Base-by-base conservation (phyloP, 768 basidiomycete species). In the Phlegmacium glaucopus region DNA sequence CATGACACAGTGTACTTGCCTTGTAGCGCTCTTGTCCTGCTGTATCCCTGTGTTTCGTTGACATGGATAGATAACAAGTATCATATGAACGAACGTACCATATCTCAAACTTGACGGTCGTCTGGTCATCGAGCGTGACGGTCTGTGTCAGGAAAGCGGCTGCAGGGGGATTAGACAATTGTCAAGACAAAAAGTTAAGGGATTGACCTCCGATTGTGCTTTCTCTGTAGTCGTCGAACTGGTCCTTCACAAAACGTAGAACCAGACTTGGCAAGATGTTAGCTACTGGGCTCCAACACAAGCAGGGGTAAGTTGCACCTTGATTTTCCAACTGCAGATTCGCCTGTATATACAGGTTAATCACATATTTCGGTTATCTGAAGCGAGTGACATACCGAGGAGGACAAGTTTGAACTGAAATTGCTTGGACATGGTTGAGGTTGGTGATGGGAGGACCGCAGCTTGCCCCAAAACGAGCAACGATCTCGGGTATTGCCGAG, bases 141-240 rank as follows among this genome's bases (percentile, higher is more conserved):
- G 94, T 96, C 68, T 98, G 95, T n/a, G 96, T 97, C 55, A 99
- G 69, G 78, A 99, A 99, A 29, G 95, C 95, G 50, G 95, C 95
- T 92, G 59, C 18, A 35, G 58, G 57, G 58, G 56, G 44, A 42
- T 58, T 44, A 56, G 56, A 51, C 32, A 55, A 34, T 34, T 8
- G 15, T 37, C 18, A 26, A 29, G 32, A n/a, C 7, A 12, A 17
- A n/a, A 39, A 45, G 17, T n/a, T 54, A n/a, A 34, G 59, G 48
- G 53, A 45, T 67, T 42, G 18, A 86, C 91, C 89, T 63, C 92
- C 91, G 56, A 94, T 94, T 17, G 92, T 95, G 57, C 90, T 93
- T 71, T 95, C 92, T 66, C 92, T 78, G 66, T 94, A 94, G 68
- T 94, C 92, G 61, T 94, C 92, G 57, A 94, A 95, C 66, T 94